Base-by-base conservation (phyloP, 169 alveolate species). In the Eimeria maxima region DNA sequence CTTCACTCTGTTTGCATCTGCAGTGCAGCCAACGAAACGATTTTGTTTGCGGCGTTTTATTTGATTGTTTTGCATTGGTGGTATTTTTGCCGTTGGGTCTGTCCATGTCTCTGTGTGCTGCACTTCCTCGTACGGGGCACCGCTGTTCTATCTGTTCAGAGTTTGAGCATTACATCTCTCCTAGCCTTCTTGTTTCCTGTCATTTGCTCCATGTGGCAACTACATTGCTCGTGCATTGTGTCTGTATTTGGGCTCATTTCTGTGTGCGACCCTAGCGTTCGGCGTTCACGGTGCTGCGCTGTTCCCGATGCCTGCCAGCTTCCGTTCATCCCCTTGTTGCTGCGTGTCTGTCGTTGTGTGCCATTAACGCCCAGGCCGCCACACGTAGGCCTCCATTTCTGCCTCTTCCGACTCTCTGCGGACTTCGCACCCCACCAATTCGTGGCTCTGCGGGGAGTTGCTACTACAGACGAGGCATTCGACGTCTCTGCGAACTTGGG, bases 401-500 rank as follows among this genome's bases (percentile, higher is more conserved):
- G 42, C n/a, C 78, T 84, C 22, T 60, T 55, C 33, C 42, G 57
- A 20, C 57, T 84, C 24, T 29, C 92, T n/a, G 78, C 78, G 6
- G 80, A 29, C 20, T 24, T n/a, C 22, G n/a, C 92, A 13, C 50
- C 78, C 33, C 76, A 76, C 3, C 92, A 84, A 60, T 84, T 53
- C 78, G 13, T 84, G 4, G 92, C 65, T 20, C 60, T 84, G 38
- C 55, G 92, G 16, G 92, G 92, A 5, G 2, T 29, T 6, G 92
- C 92, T 42, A 27, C 92, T 14, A 57, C 92, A 16, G 92, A 84
- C 55, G 92, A 84, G 29, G 76, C 74, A 18, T 8, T 10, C 45
- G 92, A 84, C 60, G 60, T 84, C 29, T 55, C 60, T 57, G 92
- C 92, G 63, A 44, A 5, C 45, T 38, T 84, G 29, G 90, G 90